Conservation (phyloP, 805 yeast genomes). For the Candida pseudofarinosa region DNA sequence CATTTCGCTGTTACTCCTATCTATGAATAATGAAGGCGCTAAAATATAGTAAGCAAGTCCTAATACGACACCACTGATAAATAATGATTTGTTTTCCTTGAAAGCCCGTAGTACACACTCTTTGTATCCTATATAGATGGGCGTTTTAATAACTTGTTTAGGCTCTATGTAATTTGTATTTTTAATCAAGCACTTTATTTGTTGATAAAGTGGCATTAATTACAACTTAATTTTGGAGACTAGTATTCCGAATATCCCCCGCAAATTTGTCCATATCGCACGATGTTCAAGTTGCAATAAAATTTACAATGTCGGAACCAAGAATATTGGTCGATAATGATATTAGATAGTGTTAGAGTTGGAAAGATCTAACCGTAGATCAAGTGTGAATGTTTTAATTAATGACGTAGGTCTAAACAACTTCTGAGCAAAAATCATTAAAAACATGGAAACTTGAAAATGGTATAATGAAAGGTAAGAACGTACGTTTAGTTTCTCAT, state of each 20-base stretch:
- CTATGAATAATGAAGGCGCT: conserved; percentile 3
- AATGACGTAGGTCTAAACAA: too few relatives aligned
- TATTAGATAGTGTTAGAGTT: too few relatives aligned
- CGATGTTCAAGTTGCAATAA: too few relatives aligned
- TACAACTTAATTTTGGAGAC: neutral
- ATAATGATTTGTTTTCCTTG: conserved; percentile 9
- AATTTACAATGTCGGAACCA: too few relatives aligned
- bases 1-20: conserved; percentile 18
- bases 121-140: neutral
- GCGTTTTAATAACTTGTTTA: too few relatives aligned
- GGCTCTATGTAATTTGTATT: conserved; percentile 6
- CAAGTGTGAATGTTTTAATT: too few relatives aligned
- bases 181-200: conserved; percentile 10
- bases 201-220: conserved; percentile 10
- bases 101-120: neutral
- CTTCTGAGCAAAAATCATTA: too few relatives aligned
- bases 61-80: conserved; percentile 8
- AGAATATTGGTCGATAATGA: too few relatives aligned
- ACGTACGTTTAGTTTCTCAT: too few relatives aligned
- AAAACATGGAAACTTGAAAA: too few relatives aligned
- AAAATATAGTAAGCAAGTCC: conserved; percentile 13
- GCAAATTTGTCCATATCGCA: neutral
- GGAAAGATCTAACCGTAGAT: too few relatives aligned
- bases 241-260: conserved; percentile 4
- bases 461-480: too few relatives aligned